Conservation (phyloP, 495 filamentous ascomycete genomes). For the Lasiosphaeria hispida region DNA sequence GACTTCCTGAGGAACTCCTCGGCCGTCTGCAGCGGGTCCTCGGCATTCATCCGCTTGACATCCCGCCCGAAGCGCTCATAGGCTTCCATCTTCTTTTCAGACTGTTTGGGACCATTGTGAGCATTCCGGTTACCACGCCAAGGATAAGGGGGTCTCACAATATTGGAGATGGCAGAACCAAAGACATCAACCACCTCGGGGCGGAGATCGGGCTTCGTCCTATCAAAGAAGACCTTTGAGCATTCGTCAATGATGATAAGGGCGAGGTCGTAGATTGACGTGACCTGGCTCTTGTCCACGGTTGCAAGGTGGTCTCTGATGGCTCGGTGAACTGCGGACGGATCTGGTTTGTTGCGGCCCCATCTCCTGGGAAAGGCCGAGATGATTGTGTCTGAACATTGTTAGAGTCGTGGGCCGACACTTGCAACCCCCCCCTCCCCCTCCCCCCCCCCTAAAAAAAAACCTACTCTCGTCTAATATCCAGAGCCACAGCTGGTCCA, state of each 20-base stretch:
- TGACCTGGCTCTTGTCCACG: conserved; percentile 50
- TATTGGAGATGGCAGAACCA: conserved; percentile 48
- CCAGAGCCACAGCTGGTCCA: conserved; percentile 75
- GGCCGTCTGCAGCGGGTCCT: conserved; percentile 32
- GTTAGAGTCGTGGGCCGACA: neutral
- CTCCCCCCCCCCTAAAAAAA: no score
- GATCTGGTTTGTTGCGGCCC: conserved; percentile 66
- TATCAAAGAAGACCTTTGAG: conserved; percentile 51
- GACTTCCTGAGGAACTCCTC: conserved; percentile 47
- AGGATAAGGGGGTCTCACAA: conserved; percentile 21
- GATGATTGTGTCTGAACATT: conserved; percentile 52
- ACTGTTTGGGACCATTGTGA: conserved; percentile 5
- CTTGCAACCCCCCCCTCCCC: no score
- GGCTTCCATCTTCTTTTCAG: conserved; percentile 28
- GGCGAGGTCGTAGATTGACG: conserved; percentile 64
- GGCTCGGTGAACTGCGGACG: conserved; percentile 61
- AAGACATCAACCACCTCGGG: conserved; percentile 72
- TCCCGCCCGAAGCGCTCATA: conserved; percentile 26
- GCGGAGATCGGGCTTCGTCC: conserved; percentile 55
- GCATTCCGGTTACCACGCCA: no score
- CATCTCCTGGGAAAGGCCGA: conserved; percentile 68
- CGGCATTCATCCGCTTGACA: conserved; percentile 31
- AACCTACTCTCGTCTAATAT: conserved; percentile 51
- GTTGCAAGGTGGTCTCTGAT: conserved; percentile 34
- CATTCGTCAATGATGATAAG: conserved; percentile 41